These are phyloP conservation scores for Solanum corneliomulleri DNA, from an alignment of 257 asterid genomes.

Conservation along the genomic window DNA sequence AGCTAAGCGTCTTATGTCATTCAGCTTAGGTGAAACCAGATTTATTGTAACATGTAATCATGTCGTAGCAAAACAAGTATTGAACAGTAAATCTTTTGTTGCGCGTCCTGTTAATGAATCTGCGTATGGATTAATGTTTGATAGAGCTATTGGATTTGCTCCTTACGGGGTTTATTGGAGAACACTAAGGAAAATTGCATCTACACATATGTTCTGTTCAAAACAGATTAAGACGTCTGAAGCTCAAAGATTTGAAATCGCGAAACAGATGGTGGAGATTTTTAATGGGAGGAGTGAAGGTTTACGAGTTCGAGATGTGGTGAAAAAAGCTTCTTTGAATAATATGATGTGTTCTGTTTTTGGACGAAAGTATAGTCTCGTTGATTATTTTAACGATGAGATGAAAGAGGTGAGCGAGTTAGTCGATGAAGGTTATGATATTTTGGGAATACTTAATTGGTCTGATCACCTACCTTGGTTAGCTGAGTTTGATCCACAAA, in stretches of 20 bases:
- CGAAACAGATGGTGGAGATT: neutral
- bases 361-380: constrained; percentile 30
- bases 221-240: constrained; percentile 38
- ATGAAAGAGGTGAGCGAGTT: constrained; percentile 22
- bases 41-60: constrained; percentile 53
- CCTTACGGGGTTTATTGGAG: constrained; percentile 71
- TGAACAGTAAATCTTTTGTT: constrained; percentile 35
- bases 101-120: constrained; percentile 68
- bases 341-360: constrained; percentile 55
- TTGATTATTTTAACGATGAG: constrained; percentile 8
- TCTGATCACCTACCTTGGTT: constrained; percentile 58
- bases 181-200: constrained; percentile 48
- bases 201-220: constrained; percentile 49
- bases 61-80: constrained; percentile 28
- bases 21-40: constrained; percentile 57
- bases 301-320: constrained; percentile 13
- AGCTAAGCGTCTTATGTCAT: constrained; percentile 56
- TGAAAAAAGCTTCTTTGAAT: constrained; percentile 34
- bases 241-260: constrained; percentile 1
- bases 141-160: constrained; percentile 67
- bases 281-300: neutral
- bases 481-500: constrained; percentile 24
- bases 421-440: constrained; percentile 56
- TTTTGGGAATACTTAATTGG: constrained; percentile 54
- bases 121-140: constrained; percentile 46